Conservation (phyloP, 2,329 filamentous ascomycete species). For the Fusarium gaditjirri region DNA sequence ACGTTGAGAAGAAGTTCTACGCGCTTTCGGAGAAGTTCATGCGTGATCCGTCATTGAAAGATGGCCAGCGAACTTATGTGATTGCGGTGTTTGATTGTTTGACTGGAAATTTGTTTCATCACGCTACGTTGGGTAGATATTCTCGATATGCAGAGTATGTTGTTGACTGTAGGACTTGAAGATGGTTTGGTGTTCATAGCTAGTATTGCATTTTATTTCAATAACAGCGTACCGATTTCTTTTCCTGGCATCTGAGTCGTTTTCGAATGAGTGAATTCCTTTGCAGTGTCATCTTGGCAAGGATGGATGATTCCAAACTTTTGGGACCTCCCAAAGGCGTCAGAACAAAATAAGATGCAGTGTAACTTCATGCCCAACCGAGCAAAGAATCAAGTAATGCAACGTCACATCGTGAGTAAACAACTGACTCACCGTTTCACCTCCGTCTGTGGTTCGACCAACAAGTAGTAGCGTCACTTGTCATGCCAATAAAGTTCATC, state of each 20-base stretch:
- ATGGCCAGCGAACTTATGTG: not conserved
- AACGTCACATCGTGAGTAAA: not conserved
- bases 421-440: not conserved
- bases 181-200: not conserved
- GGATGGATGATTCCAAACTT: not conserved
- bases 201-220: not conserved
- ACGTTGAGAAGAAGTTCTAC: constrained; percentile 24
- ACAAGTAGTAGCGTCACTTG: not conserved
- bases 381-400: not conserved
- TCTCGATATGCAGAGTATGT: not conserved
- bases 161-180: not conserved
- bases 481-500: not conserved
- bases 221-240: not conserved
- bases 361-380: not conserved
- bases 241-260: not conserved
- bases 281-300: not conserved
- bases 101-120: constrained; percentile 13
- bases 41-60: not conserved
- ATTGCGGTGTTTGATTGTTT: constrained; percentile 9
- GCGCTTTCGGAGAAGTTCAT: constrained; percentile 8
- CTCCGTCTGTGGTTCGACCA: not conserved
- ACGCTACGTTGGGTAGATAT: constrained; percentile 24
- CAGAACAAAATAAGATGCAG: too few species aligned
- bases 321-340: not conserved
- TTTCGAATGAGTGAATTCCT: not conserved